Evolutionary conservation across 78 protist genomes (phyloP).

Genomic region (Planoprotostelium fungivorum): DNA sequence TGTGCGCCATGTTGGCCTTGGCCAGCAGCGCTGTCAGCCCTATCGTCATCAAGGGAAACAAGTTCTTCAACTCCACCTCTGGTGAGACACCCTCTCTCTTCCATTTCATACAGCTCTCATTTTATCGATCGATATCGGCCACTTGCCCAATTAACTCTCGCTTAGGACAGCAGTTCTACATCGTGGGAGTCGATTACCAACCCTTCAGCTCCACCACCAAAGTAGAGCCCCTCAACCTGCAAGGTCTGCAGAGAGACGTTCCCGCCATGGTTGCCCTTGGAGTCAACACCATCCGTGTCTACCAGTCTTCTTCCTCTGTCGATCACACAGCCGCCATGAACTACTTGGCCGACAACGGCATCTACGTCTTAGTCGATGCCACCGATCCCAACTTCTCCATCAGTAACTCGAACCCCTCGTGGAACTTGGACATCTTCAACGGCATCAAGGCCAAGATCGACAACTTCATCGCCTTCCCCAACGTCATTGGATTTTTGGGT

Average conservation of each 20-base stretch:
- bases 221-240: background rate
- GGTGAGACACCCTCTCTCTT: background rate
- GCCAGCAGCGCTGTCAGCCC: background rate
- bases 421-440: background rate
- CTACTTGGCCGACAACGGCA: background rate
- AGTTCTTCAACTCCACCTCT: background rate
- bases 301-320: background rate
- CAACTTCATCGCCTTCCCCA: background rate
- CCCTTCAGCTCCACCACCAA: too few species aligned
- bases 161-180: background rate
- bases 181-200: background rate
- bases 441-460: background rate
- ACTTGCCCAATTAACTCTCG: too few species aligned
- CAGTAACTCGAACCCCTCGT: background rate
- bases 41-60: background rate
- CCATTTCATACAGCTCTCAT: too few species aligned
- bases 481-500: background rate
- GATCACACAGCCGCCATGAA: background rate
- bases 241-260: background rate
- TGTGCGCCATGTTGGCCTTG: too few species aligned
- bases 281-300: background rate
- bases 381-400: background rate
- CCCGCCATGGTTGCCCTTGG: background rate
- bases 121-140: background rate
- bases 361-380: background rate